Evolutionary conservation across 257 asterid species (phyloP).

Genomic region (Nicotiana attenuata): DNA sequence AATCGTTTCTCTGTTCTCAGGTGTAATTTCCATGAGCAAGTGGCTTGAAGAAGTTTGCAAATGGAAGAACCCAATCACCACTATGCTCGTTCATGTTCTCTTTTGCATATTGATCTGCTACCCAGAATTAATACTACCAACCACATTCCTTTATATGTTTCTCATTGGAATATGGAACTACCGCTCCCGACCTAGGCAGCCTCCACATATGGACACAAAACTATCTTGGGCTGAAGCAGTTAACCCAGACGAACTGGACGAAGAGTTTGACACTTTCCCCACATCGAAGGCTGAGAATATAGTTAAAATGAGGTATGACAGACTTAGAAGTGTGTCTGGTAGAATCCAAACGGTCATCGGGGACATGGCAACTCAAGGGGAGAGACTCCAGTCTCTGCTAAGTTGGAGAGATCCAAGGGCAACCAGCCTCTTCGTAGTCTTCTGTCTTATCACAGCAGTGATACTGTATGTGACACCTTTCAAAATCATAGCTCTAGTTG

Average conservation of each 20-base stretch:
- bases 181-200: constrained; percentile 45
- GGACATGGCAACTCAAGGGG: constrained; percentile 44
- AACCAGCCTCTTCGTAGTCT: constrained; percentile 31
- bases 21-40: constrained; percentile 36
- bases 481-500: constrained; percentile 20
- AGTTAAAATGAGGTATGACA: constrained; percentile 48
- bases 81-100: constrained; percentile 44
- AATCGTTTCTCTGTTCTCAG: constrained; percentile 38
- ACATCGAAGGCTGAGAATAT: constrained; percentile 29
- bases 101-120: constrained; percentile 47
- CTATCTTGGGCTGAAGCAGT: constrained; percentile 63
- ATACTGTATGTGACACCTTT: constrained; percentile 33
- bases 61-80: constrained; percentile 56
- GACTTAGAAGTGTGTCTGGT: constrained; percentile 33
- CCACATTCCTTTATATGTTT: constrained; percentile 48
- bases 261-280: constrained; percentile 69
- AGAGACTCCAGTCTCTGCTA: constrained; percentile 34
- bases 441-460: constrained; percentile 33
- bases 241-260: constrained; percentile 53
- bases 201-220: constrained; percentile 61
- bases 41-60: constrained; percentile 47
- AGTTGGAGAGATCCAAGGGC: constrained; percentile 52
- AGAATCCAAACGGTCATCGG: constrained; percentile 37
- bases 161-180: constrained; percentile 54
- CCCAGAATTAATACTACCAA: constrained; percentile 60